phyloP scores from a whole-genome alignment of 129 eudicot genomes.

The Gnaphalium uliginosum region DNA sequence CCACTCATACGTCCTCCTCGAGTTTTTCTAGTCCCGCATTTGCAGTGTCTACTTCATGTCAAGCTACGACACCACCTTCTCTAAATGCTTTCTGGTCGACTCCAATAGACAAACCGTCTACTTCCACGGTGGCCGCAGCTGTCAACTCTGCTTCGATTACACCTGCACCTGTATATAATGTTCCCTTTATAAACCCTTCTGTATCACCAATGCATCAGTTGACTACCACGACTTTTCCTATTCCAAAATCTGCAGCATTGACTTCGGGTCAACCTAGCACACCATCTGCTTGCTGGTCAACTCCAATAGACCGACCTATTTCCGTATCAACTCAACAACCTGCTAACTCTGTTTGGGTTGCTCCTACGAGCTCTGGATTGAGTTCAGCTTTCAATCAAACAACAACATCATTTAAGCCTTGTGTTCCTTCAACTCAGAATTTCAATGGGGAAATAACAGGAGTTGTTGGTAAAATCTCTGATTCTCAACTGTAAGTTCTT shows the following conservation, averaged over 20 bases:
- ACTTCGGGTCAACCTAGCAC: background rate
- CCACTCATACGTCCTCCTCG: constrained; percentile 21
- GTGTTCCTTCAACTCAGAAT: constrained; percentile 20
- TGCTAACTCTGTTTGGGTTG: constrained; percentile 3
- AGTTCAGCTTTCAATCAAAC: constrained; percentile 15
- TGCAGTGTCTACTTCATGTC: background rate
- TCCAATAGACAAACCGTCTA: background rate
- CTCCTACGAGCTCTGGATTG: constrained; percentile 10
- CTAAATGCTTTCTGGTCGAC: constrained; percentile 1
- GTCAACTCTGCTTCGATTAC: background rate
- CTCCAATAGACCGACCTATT: constrained; percentile 21
- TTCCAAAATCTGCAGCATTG: background rate
- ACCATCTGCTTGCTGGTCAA: constrained; percentile 15
- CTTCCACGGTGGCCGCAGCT: background rate
- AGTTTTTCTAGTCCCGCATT: constrained; percentile 18
- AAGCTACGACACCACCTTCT: background rate
- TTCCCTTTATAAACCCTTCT: background rate
- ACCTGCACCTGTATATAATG: background rate
- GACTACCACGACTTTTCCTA: background rate
- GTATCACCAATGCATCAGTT: background rate
- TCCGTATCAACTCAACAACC: background rate
- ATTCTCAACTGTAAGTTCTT: constrained; percentile 28
- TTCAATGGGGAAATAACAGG: constrained; percentile 2
- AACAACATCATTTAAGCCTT: background rate
- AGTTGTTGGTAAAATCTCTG: background rate